Percentiles rank a stretch among this genome's conserved stretches.
Evolutionary conservation across 2,329 filamentous ascomycete genomes (phyloP).

Genomic region (Diplodia mutila): DNA sequence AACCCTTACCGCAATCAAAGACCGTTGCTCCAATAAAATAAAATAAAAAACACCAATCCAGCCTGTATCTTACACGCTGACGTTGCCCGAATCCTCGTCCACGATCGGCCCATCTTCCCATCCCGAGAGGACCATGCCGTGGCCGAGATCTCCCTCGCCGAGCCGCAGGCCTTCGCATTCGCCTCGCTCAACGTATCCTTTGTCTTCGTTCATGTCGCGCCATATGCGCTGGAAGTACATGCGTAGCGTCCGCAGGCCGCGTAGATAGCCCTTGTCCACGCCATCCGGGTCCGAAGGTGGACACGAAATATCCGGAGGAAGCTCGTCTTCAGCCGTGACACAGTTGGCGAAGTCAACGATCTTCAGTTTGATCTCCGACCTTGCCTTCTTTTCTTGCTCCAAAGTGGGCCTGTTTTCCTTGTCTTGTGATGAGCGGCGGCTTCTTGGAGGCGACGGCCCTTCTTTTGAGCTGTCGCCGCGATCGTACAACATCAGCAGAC

Average conservation of each 20-base stretch:
- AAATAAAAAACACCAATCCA: slow-evolving; percentile 23
- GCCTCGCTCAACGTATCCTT: slow-evolving; percentile 49
- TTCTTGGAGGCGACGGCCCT: slow-evolving; percentile 23
- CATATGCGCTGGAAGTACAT: slow-evolving; percentile 88
- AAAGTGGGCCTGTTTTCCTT: slow-evolving; percentile 28
- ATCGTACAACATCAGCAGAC: slow-evolving; percentile 93
- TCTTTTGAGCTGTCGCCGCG: slow-evolving; percentile 66
- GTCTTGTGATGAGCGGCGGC: slow-evolving; percentile 35
- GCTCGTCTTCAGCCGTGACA: slow-evolving; percentile 78
- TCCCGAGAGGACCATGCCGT: slow-evolving; percentile 37
- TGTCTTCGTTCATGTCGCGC: slow-evolving; percentile 64
- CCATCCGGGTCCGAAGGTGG: slow-evolving; percentile 80
- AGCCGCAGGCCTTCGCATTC: slow-evolving; percentile 45
- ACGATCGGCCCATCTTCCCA: slow-evolving; percentile 41
- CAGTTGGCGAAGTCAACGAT: slow-evolving; percentile 99
- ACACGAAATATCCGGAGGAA: slow-evolving; percentile 64
- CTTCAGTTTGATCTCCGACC: slow-evolving; percentile 77
- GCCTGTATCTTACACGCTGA: slow-evolving; percentile 38
- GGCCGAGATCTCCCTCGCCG: slow-evolving; percentile 37
- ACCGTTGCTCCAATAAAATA: slow-evolving; percentile 19
- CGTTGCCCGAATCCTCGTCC: slow-evolving; percentile 42
- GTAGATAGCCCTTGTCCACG: slow-evolving; percentile 86
- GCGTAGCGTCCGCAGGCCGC: slow-evolving; percentile 76
- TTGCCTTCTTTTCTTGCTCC: slow-evolving; percentile 30
- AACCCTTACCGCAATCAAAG: slow-evolving; percentile 11